These are phyloP conservation scores for Pseudogymnoascus sp. DNA, from an alignment of 2,329 filamentous ascomycete species.

Conservation along the genomic window DNA sequence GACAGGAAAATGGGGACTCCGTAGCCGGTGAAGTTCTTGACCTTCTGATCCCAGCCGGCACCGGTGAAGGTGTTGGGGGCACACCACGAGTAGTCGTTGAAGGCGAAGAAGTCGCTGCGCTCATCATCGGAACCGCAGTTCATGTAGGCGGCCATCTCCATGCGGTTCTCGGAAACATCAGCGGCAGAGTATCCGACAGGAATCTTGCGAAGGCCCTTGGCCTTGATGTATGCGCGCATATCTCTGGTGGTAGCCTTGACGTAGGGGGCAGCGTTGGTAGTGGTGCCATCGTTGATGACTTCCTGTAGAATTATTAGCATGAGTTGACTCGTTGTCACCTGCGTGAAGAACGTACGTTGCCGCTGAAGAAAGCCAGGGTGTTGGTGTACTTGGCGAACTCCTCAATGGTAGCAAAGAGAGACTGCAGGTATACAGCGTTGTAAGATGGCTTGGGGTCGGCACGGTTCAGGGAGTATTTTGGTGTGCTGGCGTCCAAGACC, in stretches of 20 bases:
- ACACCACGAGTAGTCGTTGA: conserved; percentile 99
- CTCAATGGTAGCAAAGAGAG: conserved; percentile 81
- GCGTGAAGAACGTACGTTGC: conserved; percentile 46
- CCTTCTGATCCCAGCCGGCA: conserved; percentile 77
- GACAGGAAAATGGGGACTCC: conserved; percentile 96
- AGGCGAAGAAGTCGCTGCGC: conserved; percentile 95
- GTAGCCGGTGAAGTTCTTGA: conserved; percentile 80
- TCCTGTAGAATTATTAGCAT: conserved; percentile 38
- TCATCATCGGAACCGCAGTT: conserved; percentile 66
- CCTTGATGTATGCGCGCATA: conserved; percentile 86
- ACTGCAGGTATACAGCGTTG: conserved; percentile 67
- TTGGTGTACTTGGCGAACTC: conserved; percentile 76
- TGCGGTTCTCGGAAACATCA: conserved; percentile 77
- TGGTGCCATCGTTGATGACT: conserved; percentile 81
- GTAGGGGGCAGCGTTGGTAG: conserved; percentile 83
- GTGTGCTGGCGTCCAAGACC: conserved; percentile 81
- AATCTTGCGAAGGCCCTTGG: conserved; percentile 65
- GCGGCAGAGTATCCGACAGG: conserved; percentile 95
- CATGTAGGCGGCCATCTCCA: conserved; percentile 82
- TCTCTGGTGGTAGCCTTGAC: conserved; percentile 98
- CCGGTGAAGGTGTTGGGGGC: conserved; percentile 66
- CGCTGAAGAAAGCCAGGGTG: conserved; percentile 93
- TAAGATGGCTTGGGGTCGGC: conserved; percentile 56
- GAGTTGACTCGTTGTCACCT: background rate
- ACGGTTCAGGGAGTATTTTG: conserved; percentile 75